Evolutionary conservation across 164 flowering plant species (phyloP).

Genomic region (Umbellularia californica): DNA sequence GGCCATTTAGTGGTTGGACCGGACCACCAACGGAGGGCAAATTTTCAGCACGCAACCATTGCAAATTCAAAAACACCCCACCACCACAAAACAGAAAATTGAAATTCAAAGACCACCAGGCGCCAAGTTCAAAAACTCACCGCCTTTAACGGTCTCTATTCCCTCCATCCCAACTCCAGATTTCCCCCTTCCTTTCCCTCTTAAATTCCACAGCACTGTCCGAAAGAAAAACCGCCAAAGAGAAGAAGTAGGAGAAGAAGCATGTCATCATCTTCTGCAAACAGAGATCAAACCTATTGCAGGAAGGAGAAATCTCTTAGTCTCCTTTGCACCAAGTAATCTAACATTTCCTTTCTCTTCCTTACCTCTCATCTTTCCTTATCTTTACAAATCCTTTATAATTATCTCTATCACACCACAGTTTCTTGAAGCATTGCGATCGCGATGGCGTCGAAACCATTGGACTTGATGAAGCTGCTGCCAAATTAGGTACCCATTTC

Average conservation of each 20-base stretch:
- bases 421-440: slow-evolving; percentile 78
- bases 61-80: too few species aligned
- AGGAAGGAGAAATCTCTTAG: slow-evolving; percentile 91
- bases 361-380: background rate
- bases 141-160: slow-evolving; percentile 10
- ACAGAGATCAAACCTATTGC: slow-evolving; percentile 46
- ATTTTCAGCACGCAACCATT: too few species aligned
- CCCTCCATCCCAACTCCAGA: background rate
- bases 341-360: too few species aligned
- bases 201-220: too few species aligned
- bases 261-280: slow-evolving; percentile 9
- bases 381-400: background rate
- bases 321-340: slow-evolving; percentile 79
- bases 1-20: too few species aligned
- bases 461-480: slow-evolving; percentile 85
- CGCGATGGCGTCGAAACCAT: slow-evolving; percentile 62
- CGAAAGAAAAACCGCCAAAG: background rate
- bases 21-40: too few species aligned
- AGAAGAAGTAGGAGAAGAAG: background rate
- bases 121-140: background rate
- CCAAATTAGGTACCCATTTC: slow-evolving; percentile 47
- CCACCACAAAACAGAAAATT: slow-evolving; percentile 9
- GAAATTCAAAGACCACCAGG: slow-evolving; percentile 17
- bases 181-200: background rate
- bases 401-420: slow-evolving; percentile 20